Evolutionary conservation across 23 red algal species (phyloP).

Genomic region (Agarophyton chilense): DNA sequence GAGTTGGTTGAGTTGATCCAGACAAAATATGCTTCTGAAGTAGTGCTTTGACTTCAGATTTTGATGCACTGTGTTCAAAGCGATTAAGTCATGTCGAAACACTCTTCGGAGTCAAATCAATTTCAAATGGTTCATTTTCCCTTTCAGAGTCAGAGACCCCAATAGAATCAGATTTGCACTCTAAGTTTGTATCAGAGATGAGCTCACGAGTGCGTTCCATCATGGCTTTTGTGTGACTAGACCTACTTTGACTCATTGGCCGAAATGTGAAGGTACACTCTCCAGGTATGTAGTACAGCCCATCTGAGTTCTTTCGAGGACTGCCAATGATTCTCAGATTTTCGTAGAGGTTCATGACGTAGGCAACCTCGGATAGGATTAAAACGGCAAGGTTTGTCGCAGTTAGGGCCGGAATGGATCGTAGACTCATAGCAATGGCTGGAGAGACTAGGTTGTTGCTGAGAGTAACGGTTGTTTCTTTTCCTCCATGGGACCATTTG

Average conservation of each 20-base stretch:
- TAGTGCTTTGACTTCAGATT: neutral
- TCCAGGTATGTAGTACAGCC: neutral
- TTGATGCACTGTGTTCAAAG: too few relatives aligned
- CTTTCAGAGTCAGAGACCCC: constrained; percentile 16
- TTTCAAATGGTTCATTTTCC: too few relatives aligned
- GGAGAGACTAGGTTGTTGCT: neutral
- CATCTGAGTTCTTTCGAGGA: neutral
- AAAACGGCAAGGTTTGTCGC: neutral
- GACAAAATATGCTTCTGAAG: too few relatives aligned
- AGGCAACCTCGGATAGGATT: neutral
- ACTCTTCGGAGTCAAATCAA: too few relatives aligned
- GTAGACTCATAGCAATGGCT: neutral
- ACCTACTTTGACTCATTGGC: neutral
- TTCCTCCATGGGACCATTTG: neutral
- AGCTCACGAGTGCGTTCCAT: neutral
- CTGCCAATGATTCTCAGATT: neutral
- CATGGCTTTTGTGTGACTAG: neutral
- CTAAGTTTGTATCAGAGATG: neutral
- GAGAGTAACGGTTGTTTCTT: neutral
- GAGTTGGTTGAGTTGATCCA: too few relatives aligned
- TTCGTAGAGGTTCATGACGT: neutral
- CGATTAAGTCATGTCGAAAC: too few relatives aligned
- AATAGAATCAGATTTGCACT: neutral
- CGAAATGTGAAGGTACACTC: neutral
- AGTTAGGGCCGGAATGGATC: neutral